Evolutionary conservation across 768 basidiomycete species (phyloP).

Genomic region (Lactarius quietus): DNA sequence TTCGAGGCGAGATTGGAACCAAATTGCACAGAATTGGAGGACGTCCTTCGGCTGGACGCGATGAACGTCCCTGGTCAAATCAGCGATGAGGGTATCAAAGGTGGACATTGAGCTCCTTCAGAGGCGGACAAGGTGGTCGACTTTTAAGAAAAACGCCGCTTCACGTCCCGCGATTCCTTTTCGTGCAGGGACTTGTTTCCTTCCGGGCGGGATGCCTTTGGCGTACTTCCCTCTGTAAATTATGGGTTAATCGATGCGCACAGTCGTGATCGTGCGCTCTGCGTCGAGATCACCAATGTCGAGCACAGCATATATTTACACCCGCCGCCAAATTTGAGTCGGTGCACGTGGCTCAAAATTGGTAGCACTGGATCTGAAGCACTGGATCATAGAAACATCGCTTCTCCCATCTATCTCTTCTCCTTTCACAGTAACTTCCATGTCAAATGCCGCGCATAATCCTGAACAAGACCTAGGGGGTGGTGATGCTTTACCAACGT

Average conservation of each 20-base stretch:
- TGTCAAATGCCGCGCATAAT: conserved; percentile 25
- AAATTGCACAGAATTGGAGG: conserved; percentile 89
- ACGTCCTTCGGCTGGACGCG: conserved; percentile 87
- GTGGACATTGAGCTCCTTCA: conserved; percentile 50
- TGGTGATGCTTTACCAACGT: conserved; percentile 65
- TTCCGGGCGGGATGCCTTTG: not conserved
- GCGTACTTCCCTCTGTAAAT: not conserved
- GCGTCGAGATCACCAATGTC: not conserved
- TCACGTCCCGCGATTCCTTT: not conserved
- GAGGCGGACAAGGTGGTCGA: not conserved
- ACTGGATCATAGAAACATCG: not conserved
- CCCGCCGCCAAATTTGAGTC: not conserved
- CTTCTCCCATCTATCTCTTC: not conserved
- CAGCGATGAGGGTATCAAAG: conserved; percentile 76
- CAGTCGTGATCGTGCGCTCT: not conserved
- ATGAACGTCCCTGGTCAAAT: conserved; percentile 81
- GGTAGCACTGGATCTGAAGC: not conserved
- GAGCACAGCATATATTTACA: not conserved
- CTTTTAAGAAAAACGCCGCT: not conserved
- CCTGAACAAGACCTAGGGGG: conserved; percentile 43
- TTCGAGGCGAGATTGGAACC: conserved; percentile 88
- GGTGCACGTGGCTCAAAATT: not conserved
- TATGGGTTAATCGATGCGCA: not conserved
- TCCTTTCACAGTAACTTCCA: not conserved
- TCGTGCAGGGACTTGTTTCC: not conserved